Base-by-base conservation (phyloP, 2,329 filamentous ascomycete species). In the Diaporthe sp. region DNA sequence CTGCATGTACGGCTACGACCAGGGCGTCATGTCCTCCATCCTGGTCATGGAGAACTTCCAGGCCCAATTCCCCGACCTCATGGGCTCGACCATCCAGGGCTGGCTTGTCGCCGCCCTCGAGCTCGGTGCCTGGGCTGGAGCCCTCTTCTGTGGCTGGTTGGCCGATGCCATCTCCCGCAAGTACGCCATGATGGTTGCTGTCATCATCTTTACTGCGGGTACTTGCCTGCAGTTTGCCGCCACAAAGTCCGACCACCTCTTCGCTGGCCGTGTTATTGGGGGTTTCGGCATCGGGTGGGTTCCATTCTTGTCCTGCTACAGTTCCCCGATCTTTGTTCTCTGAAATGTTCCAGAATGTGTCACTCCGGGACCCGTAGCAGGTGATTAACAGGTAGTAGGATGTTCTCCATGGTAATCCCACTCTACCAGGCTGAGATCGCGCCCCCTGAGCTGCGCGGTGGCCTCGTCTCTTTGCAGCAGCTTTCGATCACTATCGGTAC, bases 11-110 rank as follows among this genome's bases (percentile, higher is more conserved):
- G 87, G 90, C 76, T 91, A 90, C 80, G 90, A 91, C 78, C 88
- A 90, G 77, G 90, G 90, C 77, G 89, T 91, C 77, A 91, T 92
- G 81, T 86, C 85, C 52, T 89, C 89, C 72, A 87, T 92, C 10
- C 76, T 83, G 13, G 80, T 80, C 12, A 83, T 83, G 82, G 74
- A 76, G 17, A 76, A 79, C 54, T 83, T 82, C 45, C 52, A 71
- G 38, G 47, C 66, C 19, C 75, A 77, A 25, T 77, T 77, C 40
- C 75, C 73, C 42, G 60, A 81, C 45, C 81, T 82, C 76, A 79
- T 78, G 40, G 72, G 79, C 30, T 82, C 81, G 47, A 82, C 75
- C 77, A 81, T 71, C 77, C 78, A 82, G 72, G 82, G 81, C 55
- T 82, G 80, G 81, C 71, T 83, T 15, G 82, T 81, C 6, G 84